These are phyloP conservation scores for Nakazawaea populi DNA, from an alignment of 805 yeast genomes.

Conservation along the genomic window DNA sequence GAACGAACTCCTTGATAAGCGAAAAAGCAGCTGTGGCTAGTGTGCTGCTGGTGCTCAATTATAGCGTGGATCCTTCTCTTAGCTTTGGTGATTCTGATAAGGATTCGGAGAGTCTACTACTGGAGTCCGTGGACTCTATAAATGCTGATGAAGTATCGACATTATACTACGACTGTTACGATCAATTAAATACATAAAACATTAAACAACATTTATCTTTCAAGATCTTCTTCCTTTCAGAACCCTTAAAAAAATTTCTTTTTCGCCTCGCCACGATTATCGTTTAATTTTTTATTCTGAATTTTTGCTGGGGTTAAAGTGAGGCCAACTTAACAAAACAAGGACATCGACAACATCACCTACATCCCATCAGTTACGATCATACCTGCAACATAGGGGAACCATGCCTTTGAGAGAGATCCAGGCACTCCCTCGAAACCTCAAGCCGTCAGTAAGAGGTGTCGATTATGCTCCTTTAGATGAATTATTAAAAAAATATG, in stretches of 20 bases:
- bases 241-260: too few species aligned
- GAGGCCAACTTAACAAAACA: too few species aligned
- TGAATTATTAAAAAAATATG: conserved; percentile 6
- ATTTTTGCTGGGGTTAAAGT: too few species aligned
- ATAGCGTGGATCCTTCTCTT: not conserved
- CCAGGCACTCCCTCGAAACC: not conserved
- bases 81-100: not conserved
- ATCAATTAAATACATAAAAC: not conserved
- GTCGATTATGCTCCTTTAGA: conserved; percentile 11
- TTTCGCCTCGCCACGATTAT: too few species aligned
- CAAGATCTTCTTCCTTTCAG: too few species aligned
- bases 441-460: conserved; percentile 5
- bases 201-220: not conserved
- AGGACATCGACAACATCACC: too few species aligned
- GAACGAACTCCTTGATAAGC: conserved; percentile 1
- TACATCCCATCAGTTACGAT: too few species aligned
- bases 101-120: not conserved
- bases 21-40: conserved; percentile 4
- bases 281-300: too few species aligned
- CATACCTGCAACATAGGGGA: not conserved
- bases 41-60: conserved; percentile 9
- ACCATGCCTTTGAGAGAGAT: not conserved
- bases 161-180: not conserved
- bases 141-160: not conserved
- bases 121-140: not conserved